phyloP scores from a whole-genome alignment of 805 yeast genomes.

The Metschnikowia reukaufii region DNA sequence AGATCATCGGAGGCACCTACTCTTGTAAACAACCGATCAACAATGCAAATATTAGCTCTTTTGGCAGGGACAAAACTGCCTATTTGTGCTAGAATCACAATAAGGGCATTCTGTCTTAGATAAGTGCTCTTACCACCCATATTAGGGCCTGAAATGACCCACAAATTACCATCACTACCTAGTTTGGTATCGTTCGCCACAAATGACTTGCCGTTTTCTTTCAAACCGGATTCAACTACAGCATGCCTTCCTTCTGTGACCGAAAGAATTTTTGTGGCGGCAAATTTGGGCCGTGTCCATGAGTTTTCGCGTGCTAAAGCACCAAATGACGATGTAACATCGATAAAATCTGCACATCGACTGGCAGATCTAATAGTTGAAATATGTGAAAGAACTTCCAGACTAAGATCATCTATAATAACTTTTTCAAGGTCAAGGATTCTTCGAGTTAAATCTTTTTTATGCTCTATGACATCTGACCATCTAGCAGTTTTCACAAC shows the following conservation, averaged over 20 bases:
- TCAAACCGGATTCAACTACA: constrained; percentile 62
- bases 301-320: constrained; percentile 64
- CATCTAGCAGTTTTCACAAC: constrained; percentile 46
- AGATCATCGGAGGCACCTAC: constrained; percentile 39
- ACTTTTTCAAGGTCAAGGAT: constrained; percentile 56
- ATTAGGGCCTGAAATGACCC: constrained; percentile 36
- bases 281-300: constrained; percentile 65
- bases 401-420: constrained; percentile 51
- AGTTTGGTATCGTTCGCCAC: constrained; percentile 41
- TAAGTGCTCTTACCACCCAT: constrained; percentile 59
- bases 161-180: constrained; percentile 20
- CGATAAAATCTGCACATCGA: constrained; percentile 61
- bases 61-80: constrained; percentile 57
- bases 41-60: constrained; percentile 45
- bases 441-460: constrained; percentile 45
- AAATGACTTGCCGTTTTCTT: constrained; percentile 45
- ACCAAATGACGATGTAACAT: constrained; percentile 73
- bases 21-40: constrained; percentile 48
- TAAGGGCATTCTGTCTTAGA: constrained; percentile 48
- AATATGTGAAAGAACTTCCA: constrained; percentile 44
- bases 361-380: constrained; percentile 51
- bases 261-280: constrained; percentile 43
- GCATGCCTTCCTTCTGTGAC: constrained; percentile 69
- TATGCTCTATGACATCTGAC: constrained; percentile 55
- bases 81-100: constrained; percentile 50